Conservation (phyloP, 73 alveolate species). For the Paramecium octaurelia region DNA sequence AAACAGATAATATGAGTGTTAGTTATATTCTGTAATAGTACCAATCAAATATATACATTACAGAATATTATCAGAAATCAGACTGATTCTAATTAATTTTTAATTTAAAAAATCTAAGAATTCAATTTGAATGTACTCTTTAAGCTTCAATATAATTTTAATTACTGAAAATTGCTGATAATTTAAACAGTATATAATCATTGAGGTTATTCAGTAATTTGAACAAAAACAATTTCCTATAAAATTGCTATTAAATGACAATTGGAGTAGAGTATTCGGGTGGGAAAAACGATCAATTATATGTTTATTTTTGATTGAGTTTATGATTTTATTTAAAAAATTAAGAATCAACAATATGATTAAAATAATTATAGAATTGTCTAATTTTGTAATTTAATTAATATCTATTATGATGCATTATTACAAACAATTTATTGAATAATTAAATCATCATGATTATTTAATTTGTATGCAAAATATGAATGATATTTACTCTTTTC, state of each 20-base stretch:
- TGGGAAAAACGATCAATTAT: too few species aligned
- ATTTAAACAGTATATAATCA: background rate
- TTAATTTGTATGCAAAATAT: background rate
- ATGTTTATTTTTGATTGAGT: too few species aligned
- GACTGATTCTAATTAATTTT: too few species aligned
- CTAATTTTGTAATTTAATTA: background rate
- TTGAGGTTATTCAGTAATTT: too few species aligned
- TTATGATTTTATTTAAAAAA: background rate
- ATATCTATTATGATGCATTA: background rate
- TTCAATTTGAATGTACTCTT: too few species aligned
- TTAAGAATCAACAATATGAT: background rate
- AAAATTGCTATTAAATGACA: background rate
- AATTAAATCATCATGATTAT: background rate
- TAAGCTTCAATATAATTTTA: too few species aligned
- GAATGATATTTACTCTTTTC: background rate
- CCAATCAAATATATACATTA: too few species aligned
- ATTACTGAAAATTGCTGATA: too few species aligned
- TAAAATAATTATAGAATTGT: background rate
- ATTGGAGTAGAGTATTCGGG: background rate
- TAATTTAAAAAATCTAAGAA: too few species aligned
- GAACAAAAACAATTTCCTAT: background rate
- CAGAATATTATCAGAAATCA: too few species aligned
- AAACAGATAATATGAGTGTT: too few species aligned
- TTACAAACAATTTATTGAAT: background rate
- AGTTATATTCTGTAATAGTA: too few species aligned